phyloP scores from a whole-genome alignment of 306 rosid genomes.

The Lupinus albus region DNA sequence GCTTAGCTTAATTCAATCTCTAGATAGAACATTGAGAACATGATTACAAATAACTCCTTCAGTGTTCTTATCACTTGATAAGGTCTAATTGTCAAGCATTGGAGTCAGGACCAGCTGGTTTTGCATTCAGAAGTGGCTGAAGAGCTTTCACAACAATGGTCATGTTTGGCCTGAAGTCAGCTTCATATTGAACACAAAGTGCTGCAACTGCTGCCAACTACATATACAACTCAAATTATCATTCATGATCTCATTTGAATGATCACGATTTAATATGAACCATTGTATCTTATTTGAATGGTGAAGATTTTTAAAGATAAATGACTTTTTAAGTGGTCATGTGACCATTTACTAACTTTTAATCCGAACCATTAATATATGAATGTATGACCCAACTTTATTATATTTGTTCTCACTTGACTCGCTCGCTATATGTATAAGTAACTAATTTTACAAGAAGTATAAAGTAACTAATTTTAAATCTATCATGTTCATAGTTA shows the following conservation, averaged over 20 bases:
- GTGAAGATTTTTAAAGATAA: too few relatives aligned
- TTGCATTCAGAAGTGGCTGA: slow-evolving; percentile 89
- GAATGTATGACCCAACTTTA: too few relatives aligned
- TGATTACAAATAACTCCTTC: slow-evolving; percentile 10
- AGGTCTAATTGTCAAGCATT: slow-evolving; percentile 45
- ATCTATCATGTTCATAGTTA: not conserved
- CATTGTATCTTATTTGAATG: too few relatives aligned
- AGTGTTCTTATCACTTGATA: slow-evolving; percentile 9
- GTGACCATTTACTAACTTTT: too few relatives aligned
- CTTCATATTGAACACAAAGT: slow-evolving; percentile 95
- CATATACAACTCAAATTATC: slow-evolving; percentile 38
- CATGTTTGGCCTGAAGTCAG: slow-evolving; percentile 97
- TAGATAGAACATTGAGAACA: slow-evolving; percentile 12
- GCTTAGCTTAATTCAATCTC: slow-evolving; percentile 38
- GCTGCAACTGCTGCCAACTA: slow-evolving; percentile 99
- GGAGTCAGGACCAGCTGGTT: slow-evolving; percentile 74
- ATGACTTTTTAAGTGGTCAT: too few relatives aligned
- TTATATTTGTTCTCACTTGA: too few relatives aligned
- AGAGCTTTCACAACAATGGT: slow-evolving; percentile 95
- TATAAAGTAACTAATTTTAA: too few relatives aligned
- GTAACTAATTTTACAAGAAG: too few relatives aligned
- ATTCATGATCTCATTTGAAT: slow-evolving; percentile 8
- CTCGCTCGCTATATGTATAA: too few relatives aligned
- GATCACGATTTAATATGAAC: too few relatives aligned
- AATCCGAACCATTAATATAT: too few relatives aligned